Base-by-base conservation (phyloP, 441 rosid genomes). In the Adansonia gregorii region DNA sequence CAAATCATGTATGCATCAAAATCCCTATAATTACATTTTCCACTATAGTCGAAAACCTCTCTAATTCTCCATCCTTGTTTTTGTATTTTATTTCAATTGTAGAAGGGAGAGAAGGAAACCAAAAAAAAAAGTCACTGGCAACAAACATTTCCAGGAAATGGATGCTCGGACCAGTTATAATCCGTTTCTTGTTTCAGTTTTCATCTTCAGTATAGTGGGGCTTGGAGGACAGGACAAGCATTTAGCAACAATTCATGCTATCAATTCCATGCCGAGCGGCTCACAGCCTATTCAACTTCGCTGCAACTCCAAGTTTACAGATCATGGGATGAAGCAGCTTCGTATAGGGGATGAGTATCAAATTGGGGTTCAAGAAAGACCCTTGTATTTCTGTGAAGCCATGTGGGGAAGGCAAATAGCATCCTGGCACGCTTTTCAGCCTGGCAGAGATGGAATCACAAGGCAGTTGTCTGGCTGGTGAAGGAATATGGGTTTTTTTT, bases 371-470 rank as follows among this genome's bases (percentile, higher is more conserved):
- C 1, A 19, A 67, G 61, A 60, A 31, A 51, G 17, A 27, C 24
- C 55, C n/a, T 0, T 24, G 66, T 56, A 78, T 48, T 43, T 3
- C 6, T 78, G 81, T 41, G 48, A 3, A 39, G 73, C 84, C 6
- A 4, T 48, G 14, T 74, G 76, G 79, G 68, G 20, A 1, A 31
- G 10, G 5, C 9, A 20, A 24, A 11, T 81, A 3, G 76, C 74
- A 10, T 74, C 78, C 41, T 78, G 73, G 79, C 76, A 74, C 63
- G 84, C 65, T 3, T 81, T 41, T 39, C 76, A 81, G 56, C 84
- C 79, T 0, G 22, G 67, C 6, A 63, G 84, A 59, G 84, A 81
- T 20, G 43, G 12, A 65, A 35, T 12, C 55, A 35, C 11, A 2
- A 4, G 4, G 55, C 22, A 0, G 75, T 81, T 2, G 75, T 69